Evolutionary conservation across 106 monocot species (phyloP), one percentile per base, ranked within the genome.

Genomic region (Agapanthus africanus): DNA sequence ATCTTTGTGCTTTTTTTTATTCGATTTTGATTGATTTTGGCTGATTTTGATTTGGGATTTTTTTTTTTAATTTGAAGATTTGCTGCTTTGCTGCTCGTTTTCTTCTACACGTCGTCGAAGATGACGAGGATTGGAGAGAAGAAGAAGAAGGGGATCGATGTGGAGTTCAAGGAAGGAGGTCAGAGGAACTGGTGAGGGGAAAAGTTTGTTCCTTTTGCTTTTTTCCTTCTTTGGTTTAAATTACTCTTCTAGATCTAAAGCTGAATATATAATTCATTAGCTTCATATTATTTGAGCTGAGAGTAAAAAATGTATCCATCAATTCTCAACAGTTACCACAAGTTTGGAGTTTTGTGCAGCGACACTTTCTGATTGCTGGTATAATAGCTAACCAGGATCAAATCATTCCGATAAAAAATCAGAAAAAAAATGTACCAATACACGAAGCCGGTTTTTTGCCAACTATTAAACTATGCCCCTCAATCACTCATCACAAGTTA

Each of bases 131-230:
- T 82, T 25, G 85, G 85, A 18, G 82, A 86, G 82, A 79, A 73
- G 69, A 79, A 66, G 79, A 86, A 86, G 76, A 52, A 69, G 37
- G 51, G n/a, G 10, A 59, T 78, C 4, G 85, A 86, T 10, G 68
- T 63, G 38, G 82, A 86, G 19, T 86, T 86, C 70, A 86, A 86
- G 52, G 78, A 86, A 49, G 85, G 85, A 28, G 85, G 85, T 11
- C 85, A 82, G 54, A 66, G 85, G 26, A 82, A 86, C 52, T 86
- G 85, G 85, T 85, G 15, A 62, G 76, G 2, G 16, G 44, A 44
- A 44, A 44, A 59, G 23, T 28, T 27, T 59, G 2, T 26, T 59
- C 25, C 57, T 28, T 59, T 28, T 27, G 25, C 2, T 31, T 59
- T 22, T n/a, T n/a, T n/a, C n/a, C n/a, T n/a, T n/a, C n/a, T n/a